Evolutionary conservation across 2,329 filamentous ascomycete genomes (phyloP), one percentile per base, ranked within the genome.

Genomic region (Beauveria scarabaeidicola): DNA sequence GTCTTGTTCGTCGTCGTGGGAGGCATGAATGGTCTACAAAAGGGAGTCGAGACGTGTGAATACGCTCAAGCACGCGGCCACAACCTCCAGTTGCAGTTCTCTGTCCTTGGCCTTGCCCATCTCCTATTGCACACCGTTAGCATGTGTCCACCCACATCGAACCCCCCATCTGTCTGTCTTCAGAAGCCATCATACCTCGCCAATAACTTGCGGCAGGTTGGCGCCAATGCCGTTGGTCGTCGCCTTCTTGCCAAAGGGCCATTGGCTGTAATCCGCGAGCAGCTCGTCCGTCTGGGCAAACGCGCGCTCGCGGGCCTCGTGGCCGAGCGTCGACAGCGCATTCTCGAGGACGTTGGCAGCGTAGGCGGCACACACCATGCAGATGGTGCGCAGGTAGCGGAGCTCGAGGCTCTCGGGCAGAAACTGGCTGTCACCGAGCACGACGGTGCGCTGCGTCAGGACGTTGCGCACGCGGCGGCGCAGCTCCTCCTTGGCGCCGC

Each of bases 261-360:
- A 99, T 77, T 97, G 94, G 69, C 91, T 96, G 75, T 97, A 99
- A 72, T 97, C 93, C 46, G 91, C 91, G 61, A 99, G 79, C 64
- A 99, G 77, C 76, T 97, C 94, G 73, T 99, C 94, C 19, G 96
- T 96, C 78, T 97, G 93, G 44, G 91, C 91, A 74, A 97, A 99
- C 5, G 94, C 93, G 66, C 93, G 82, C 76, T 99, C 94, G 66
- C 94, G 82, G 59, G 93, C 87, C 78, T 99, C 94, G 72, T 97
- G 94, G 66, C 92, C 91, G 64, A 99, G 84, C 15, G 90, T 95
- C 60, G 90, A 90, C 68, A 99, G 78, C n/a, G 93, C 94, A 71
- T 99, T 99, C 78, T 99, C 94, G 61, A 99, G 83, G 29, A 99
- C 94, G 69, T 99, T 99, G 63, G 94, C 94, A 50, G 94, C 94